phyloP scores from a whole-genome alignment of 1,284 basidiomycete species.

The Cryptococcus amylolentus region DNA sequence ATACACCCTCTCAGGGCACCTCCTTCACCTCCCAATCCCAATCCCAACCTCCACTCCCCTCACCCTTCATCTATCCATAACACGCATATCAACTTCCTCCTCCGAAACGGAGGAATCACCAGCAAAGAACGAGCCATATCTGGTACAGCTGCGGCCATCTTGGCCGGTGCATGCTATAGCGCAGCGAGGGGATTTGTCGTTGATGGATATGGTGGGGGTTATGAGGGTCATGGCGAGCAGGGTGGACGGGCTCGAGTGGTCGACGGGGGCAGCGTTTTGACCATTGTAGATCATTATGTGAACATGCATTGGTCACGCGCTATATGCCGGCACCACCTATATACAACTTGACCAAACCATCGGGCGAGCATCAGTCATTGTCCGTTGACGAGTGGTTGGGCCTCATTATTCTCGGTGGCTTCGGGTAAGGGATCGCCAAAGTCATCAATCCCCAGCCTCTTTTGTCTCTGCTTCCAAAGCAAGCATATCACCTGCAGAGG shows the following conservation, averaged over 20 bases:
- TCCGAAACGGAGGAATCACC: conserved; percentile 3
- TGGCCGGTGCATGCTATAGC: conserved; percentile 31
- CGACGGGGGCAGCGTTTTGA: conserved; percentile 14
- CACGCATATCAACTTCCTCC: conserved; percentile 13
- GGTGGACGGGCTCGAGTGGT: conserved; percentile 41
- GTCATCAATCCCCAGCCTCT: conserved; percentile 77
- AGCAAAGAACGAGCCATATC: conserved; percentile 27
- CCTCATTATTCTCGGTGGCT: too few species aligned
- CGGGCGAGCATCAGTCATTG: too few species aligned
- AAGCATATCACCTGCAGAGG: conserved; percentile 62
- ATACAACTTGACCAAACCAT: too few species aligned
- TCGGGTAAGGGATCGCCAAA: conserved; percentile 67
- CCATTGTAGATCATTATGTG: neutral
- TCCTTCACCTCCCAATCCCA: conserved; percentile 40
- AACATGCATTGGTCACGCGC: too few species aligned
- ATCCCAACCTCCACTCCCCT: conserved; percentile 13
- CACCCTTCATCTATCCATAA: conserved; percentile 35
- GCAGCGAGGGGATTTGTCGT: conserved; percentile 21
- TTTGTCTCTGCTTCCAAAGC: conserved; percentile 72
- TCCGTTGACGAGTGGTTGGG: too few species aligned
- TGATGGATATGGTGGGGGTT: conserved; percentile 31
- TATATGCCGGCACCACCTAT: too few species aligned
- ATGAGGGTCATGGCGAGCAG: conserved; percentile 30
- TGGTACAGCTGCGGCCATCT: conserved; percentile 36
- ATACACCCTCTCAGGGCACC: conserved; percentile 26